Evolutionary conservation across 768 basidiomycete genomes (phyloP), one percentile per base, ranked within the genome.

Genomic region (Tylopilus sp.): DNA sequence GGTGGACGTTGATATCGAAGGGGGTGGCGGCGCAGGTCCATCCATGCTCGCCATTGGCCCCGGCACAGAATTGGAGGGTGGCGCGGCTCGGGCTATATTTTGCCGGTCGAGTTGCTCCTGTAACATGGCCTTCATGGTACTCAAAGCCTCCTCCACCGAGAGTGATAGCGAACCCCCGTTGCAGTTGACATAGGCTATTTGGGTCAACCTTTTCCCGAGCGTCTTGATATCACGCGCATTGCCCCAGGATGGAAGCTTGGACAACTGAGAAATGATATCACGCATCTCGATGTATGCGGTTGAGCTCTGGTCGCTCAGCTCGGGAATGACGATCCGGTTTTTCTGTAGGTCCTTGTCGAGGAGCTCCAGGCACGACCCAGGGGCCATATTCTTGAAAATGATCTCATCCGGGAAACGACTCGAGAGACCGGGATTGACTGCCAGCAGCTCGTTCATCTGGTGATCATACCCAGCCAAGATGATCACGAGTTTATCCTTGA

Each of bases 401-500:
- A 88, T 72, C 50, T 79, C 78, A 31, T 85, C 81, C 2, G 85
- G 78, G 71, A 88, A 87, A 28, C 86, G 80, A 66, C 86, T 88
- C 6, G 83, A 76, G 20, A 88, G 71, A 0, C 86, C 86, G 2
- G 78, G 71, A 57, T 88, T 88, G 53, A 82, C 76, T 0, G 70
- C 57, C 55, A 88, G 62, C 7, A 88, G 73, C 15, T 69, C 45
- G 56, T 87, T 83, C 73, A 88, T 88, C 44, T 88, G 81, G 6
- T 79, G 56, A 57, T 85, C 83, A 56, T 88, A 88, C 2, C 86
- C 86, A 18, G 86, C 86, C 13, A 88, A 73, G 50, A 88, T 80
- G 59, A 88, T 80, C 39, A 88, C 73, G 22, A 88, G 67, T 60
- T 85, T 86, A 17, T 73, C 71, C 57, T 75, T 73, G 71, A 75